Evolutionary conservation across 306 rosid genomes (phyloP).

Genomic region (Carpinus viminea): DNA sequence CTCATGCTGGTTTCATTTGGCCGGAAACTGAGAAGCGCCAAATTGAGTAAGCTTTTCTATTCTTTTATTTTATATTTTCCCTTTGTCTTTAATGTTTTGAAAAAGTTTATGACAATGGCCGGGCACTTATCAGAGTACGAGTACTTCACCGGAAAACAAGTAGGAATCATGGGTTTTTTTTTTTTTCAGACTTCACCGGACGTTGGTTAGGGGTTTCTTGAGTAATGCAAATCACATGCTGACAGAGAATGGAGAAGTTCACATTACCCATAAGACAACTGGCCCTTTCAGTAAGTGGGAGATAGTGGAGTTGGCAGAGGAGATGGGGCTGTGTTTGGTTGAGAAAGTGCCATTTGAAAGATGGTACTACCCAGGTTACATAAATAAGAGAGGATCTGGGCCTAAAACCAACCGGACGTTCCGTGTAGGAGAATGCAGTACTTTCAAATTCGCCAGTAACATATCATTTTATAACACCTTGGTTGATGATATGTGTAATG

Average conservation of each 20-base stretch:
- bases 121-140: no score
- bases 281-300: conserved; percentile 31
- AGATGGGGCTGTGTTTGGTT: not conserved
- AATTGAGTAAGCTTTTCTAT: not conserved
- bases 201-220: conserved; percentile 33
- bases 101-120: no score
- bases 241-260: conserved; percentile 27
- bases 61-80: not conserved
- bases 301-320: conserved; percentile 21
- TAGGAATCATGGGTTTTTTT: no score
- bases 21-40: not conserved
- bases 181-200: conserved; percentile 27
- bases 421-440: conserved; percentile 30
- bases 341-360: not conserved
- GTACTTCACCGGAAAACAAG: no score
- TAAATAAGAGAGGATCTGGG: conserved; percentile 34
- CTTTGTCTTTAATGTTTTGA: no score
- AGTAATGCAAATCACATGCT: conserved; percentile 26
- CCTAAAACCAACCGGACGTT: not conserved
- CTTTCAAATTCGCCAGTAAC: conserved; percentile 3
- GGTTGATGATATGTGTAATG: no score
- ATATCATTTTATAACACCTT: no score
- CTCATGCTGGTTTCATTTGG: conserved; percentile 30
- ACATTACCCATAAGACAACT: conserved; percentile 45
- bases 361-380: conserved; percentile 19